Conservation (phyloP, 2,329 filamentous ascomycete species). For the Immersiporthe knoxdaviesiana region DNA sequence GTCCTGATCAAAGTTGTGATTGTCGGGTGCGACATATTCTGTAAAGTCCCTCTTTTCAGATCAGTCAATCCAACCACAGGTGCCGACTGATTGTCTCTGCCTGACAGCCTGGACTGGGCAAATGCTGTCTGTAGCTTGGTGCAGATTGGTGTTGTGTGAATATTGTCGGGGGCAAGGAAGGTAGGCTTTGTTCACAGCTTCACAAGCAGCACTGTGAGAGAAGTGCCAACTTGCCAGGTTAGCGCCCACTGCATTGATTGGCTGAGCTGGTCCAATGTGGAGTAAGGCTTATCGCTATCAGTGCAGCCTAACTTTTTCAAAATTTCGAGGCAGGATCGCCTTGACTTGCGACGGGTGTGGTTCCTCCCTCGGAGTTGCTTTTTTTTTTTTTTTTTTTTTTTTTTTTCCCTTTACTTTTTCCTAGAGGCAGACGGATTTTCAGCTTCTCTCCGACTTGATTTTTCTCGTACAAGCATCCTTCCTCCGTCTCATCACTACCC, state of each 20-base stretch:
- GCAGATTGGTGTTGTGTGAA: not conserved
- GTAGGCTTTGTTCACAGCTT: not conserved
- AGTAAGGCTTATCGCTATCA: slow-evolving; percentile 22
- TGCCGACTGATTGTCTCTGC: not conserved
- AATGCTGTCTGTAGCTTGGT: not conserved
- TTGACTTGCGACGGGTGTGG: slow-evolving; percentile 7
- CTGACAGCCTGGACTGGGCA: not conserved
- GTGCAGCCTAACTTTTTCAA: slow-evolving; percentile 29
- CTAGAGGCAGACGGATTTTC: slow-evolving; percentile 12
- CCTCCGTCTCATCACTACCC: not conserved
- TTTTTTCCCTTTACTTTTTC: not conserved
- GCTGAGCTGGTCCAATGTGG: not conserved
- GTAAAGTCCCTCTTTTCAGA: not conserved
- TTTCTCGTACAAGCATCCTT: slow-evolving; percentile 18
- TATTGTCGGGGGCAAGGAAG: not conserved
- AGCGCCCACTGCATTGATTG: slow-evolving; percentile 2
- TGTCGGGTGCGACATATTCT: not conserved
- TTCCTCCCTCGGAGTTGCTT: not conserved
- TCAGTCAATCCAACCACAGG: not conserved
- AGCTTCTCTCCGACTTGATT: slow-evolving; percentile 1
- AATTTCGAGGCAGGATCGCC: slow-evolving; percentile 26
- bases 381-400: not conserved
- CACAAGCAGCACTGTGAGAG: not conserved
- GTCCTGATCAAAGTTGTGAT: not conserved
- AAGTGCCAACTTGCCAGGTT: not conserved